These are phyloP conservation scores for Plasmodium billcollinsi DNA, from an alignment of 169 alveolate genomes.

Conservation along the genomic window DNA sequence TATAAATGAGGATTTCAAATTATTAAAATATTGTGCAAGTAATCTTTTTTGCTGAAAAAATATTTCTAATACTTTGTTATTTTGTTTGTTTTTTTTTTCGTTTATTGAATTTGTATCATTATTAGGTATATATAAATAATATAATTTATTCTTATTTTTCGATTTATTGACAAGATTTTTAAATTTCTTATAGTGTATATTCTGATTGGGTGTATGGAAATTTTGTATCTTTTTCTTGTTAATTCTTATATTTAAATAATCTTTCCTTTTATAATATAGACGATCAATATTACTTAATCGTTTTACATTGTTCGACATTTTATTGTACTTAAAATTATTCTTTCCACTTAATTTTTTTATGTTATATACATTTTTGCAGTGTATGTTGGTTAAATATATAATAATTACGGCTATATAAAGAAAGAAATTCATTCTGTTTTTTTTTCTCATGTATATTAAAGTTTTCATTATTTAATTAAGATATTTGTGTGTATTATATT, in stretches of 20 bases:
- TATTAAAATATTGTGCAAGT: conserved; percentile 23
- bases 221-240: conserved; percentile 25
- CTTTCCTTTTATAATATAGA: conserved; percentile 32
- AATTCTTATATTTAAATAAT: conserved; percentile 32
- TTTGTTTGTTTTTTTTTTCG: conserved; percentile 21
- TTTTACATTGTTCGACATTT: conserved; percentile 4
- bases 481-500: too few species aligned
- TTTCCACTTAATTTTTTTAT: conserved; percentile 15
- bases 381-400: conserved; percentile 17
- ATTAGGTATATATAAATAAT: conserved; percentile 55
- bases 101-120: neutral
- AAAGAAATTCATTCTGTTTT: conserved; percentile 24
- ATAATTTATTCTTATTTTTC: conserved; percentile 48
- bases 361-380: conserved; percentile 24
- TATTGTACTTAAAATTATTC: conserved; percentile 7
- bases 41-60: conserved; percentile 10
- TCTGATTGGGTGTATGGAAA: conserved; percentile 1
- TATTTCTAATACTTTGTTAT: conserved; percentile 25
- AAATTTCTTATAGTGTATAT: conserved; percentile 42
- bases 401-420: conserved; percentile 14
- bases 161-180: conserved; percentile 16
- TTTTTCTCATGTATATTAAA: neutral
- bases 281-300: conserved; percentile 4
- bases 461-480: too few species aligned
- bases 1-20: conserved; percentile 42